Percentiles rank a stretch among this genome's conserved stretches.
These are phyloP conservation scores for Kokia cookei DNA, from an alignment of 441 rosid species.

Conservation along the genomic window DNA sequence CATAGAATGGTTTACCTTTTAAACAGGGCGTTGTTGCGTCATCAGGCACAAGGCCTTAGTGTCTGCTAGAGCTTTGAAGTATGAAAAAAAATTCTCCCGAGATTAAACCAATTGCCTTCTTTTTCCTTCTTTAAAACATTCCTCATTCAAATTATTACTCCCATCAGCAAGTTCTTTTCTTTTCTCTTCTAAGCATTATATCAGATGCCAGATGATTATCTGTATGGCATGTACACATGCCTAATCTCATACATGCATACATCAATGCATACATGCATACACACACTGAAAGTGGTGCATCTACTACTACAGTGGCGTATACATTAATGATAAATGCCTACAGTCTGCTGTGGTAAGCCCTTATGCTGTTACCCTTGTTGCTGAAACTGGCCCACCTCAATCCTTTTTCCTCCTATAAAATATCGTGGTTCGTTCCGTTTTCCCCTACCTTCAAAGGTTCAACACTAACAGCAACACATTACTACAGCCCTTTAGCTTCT, in stretches of 20 bases:
- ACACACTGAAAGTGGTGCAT: not conserved
- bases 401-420: constrained; percentile 45
- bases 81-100: constrained; percentile 7
- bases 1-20: constrained; percentile 26
- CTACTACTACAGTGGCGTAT: not conserved
- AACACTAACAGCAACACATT: constrained; percentile 9
- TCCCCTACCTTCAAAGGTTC: constrained; percentile 21
- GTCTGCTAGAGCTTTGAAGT: constrained; percentile 17
- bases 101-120: constrained; percentile 19
- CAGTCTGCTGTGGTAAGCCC: constrained; percentile 10
- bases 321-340: not conserved
- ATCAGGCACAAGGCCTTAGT: constrained; percentile 13
- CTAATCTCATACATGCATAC: not conserved
- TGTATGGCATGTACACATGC: constrained; percentile 1
- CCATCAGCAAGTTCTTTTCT: constrained; percentile 12
- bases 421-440: constrained; percentile 22
- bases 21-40: constrained; percentile 33
- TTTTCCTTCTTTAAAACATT: constrained; percentile 6
- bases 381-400: constrained; percentile 29
- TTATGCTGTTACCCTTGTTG: constrained; percentile 15
- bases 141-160: constrained; percentile 19
- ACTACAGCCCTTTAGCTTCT: not conserved
- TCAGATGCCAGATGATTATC: constrained; percentile 14
- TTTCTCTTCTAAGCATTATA: constrained; percentile 17
- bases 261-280: not conserved